Evolutionary conservation across 2,329 filamentous ascomycete genomes (phyloP).

Genomic region (Onygenales sp.): DNA sequence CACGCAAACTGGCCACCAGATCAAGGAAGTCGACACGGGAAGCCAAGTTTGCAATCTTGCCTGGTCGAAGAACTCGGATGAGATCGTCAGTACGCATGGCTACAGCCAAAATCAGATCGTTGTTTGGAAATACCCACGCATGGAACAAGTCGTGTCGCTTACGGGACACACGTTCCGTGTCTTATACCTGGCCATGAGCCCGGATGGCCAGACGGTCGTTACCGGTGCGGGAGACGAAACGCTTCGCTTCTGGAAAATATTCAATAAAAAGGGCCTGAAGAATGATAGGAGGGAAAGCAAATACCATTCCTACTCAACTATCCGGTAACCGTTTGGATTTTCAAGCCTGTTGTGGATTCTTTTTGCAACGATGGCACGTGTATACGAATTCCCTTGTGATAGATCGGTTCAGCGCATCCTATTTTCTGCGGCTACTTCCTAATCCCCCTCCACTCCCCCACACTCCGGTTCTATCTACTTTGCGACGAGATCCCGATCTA

Average conservation of each 20-base stretch:
- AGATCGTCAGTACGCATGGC: conserved; percentile 93
- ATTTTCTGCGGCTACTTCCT: too few relatives aligned
- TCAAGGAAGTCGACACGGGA: conserved; percentile 89
- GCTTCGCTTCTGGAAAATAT: conserved; percentile 91
- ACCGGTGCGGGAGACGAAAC: conserved; percentile 97
- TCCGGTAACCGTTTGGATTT: conserved; percentile 42
- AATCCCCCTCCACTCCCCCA: too few relatives aligned
- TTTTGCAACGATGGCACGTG: neutral
- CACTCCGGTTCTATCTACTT: neutral
- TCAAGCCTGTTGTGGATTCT: neutral
- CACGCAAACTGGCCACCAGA: conserved; percentile 67
- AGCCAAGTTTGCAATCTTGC: conserved; percentile 98
- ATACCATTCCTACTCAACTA: conserved; percentile 73
- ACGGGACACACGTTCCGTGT: conserved; percentile 97
- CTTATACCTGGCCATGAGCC: conserved; percentile 93
- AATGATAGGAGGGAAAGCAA: conserved; percentile 55
- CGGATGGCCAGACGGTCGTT: conserved; percentile 85
- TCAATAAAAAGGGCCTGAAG: conserved; percentile 68
- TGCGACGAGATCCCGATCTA: neutral
- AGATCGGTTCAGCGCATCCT: neutral
- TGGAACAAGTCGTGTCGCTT: conserved; percentile 91
- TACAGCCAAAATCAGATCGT: conserved; percentile 98
- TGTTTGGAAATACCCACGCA: conserved; percentile 97
- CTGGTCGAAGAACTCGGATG: conserved; percentile 96
- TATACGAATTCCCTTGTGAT: neutral